These are phyloP conservation scores for Talaromyces sp. DNA, from an alignment of 2,329 filamentous ascomycete genomes.

Conservation along the genomic window DNA sequence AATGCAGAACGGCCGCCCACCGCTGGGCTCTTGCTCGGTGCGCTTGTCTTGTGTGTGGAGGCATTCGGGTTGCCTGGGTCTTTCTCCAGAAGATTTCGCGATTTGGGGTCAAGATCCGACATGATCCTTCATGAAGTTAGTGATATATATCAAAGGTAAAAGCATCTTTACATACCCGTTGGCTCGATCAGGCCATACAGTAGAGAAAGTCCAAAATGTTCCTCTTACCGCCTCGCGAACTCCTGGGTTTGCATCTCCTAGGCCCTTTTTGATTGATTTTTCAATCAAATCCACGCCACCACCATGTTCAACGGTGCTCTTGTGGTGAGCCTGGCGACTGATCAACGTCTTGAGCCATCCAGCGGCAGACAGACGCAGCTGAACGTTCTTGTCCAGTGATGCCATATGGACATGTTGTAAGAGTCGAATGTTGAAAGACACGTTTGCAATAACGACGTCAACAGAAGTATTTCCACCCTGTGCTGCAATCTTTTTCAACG, in stretches of 20 bases:
- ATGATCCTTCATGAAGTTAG: slow-evolving; percentile 64
- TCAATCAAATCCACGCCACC: slow-evolving; percentile 82
- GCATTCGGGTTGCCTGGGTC: slow-evolving; percentile 71
- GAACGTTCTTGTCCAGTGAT: slow-evolving; percentile 89
- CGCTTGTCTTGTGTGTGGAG: slow-evolving; percentile 20
- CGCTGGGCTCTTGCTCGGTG: slow-evolving; percentile 1
- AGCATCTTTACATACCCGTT: slow-evolving; percentile 62
- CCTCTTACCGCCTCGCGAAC: slow-evolving; percentile 84
- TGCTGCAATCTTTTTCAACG: slow-evolving; percentile 89
- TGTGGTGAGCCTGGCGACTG: slow-evolving; percentile 74
- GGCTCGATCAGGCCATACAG: slow-evolving; percentile 75
- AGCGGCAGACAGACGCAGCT: slow-evolving; percentile 75
- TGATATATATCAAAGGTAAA: slow-evolving; percentile 20
- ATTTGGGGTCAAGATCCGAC: slow-evolving; percentile 73
- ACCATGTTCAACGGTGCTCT: slow-evolving; percentile 78
- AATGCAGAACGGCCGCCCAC: slow-evolving; percentile 56
- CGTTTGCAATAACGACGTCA: slow-evolving; percentile 76
- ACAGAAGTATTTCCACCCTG: slow-evolving; percentile 80
- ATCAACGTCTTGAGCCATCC: slow-evolving; percentile 85
- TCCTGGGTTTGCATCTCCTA: slow-evolving; percentile 86
- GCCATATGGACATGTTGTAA: slow-evolving; percentile 84
- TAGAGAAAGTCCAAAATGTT: slow-evolving; percentile 82
- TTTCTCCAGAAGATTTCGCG: slow-evolving; percentile 78
- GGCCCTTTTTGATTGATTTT: slow-evolving; percentile 84
- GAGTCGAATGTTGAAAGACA: slow-evolving; percentile 77